Evolutionary conservation across 768 basidiomycete genomes (phyloP), one percentile per base, ranked within the genome.

Genomic region (Mycena chlorophos): DNA sequence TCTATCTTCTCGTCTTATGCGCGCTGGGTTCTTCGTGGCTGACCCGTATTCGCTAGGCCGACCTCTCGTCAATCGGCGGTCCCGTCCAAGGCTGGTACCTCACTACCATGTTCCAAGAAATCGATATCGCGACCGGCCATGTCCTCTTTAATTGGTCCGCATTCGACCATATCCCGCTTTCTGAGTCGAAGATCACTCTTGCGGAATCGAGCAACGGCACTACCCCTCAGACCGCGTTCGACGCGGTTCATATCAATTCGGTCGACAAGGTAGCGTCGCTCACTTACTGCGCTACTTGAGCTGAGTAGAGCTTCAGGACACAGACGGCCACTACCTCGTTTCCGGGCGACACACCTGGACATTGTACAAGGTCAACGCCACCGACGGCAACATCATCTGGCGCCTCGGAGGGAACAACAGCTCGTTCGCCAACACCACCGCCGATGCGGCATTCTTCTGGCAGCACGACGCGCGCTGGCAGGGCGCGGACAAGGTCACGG

Each of bases 381-480:
- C 37, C 17, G 53, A 57, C 39, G 64, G 64, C 2, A 56, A 57
- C 3, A 65, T 65, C 38, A 16, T 63, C 5, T 65, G 64, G 64
- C 59, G 58, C 2, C 56, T 65, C 19, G 64, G 64, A 10, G 61
- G 64, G 1, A 57, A 55, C 26, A 47, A 47, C 31, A 57, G 54
- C 1, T 39, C 53, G 16, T 65, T 65, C 30, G 52, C 64, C 12
- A 22, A 59, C 31, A 20, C 23, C 22, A 27, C 45, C 6, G 25
- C 22, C 12, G 55, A 60, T 37, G 43, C 54, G 3, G 34, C 57
- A 19, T 61, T 58, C 43, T 52, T 56, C 39, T 65, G 52, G 52
- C 64, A 65, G 30, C 62, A 65, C 30, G 58, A 65, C 40, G 61
- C 52, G 6, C 47, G 64, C n/a, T 65, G 61, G 61, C 50, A 29